These are phyloP conservation scores for Jimgerdemannia lactiflua DNA, from an alignment of 192 early-diverging fungal genomes.

Conservation along the genomic window DNA sequence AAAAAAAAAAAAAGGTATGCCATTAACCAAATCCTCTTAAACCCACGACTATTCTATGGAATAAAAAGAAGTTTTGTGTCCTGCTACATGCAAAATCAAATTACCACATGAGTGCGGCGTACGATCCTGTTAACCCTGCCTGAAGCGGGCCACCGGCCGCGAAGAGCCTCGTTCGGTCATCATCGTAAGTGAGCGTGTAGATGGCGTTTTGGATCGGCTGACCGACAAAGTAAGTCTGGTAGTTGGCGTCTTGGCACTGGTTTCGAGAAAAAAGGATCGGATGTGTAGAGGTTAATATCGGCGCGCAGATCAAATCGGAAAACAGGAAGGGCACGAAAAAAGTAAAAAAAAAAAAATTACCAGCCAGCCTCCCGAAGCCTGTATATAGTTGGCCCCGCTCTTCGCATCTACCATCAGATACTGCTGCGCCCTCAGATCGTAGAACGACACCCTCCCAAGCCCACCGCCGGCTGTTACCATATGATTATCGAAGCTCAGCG, in stretches of 20 bases:
- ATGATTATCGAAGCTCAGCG: conserved; percentile 39
- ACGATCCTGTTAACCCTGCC: conserved; percentile 32
- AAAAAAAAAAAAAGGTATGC: not conserved
- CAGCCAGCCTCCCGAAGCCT: conserved; percentile 47
- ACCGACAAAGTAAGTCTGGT: conserved; percentile 44
- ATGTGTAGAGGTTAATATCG: not conserved
- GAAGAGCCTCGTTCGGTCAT: conserved; percentile 45
- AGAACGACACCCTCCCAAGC: conserved; percentile 58
- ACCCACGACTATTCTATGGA: not conserved
- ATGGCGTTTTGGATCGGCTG: conserved; percentile 44
- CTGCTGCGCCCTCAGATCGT: conserved; percentile 50
- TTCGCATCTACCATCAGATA: conserved; percentile 42
- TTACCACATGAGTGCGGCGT: conserved; percentile 36
- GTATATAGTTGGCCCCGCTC: conserved; percentile 24
- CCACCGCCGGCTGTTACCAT: conserved; percentile 65
- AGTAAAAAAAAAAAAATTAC: conserved; percentile 6
- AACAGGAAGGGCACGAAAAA: not conserved
- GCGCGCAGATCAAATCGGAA: not conserved
- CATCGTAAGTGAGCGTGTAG: conserved; percentile 54
- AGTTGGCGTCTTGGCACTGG: conserved; percentile 41
- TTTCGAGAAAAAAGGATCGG: not conserved
- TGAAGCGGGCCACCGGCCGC: conserved; percentile 62
- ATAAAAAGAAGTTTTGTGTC: not conserved
- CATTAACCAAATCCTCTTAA: too few species aligned
- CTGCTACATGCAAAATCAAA: not conserved